A percentile compares a stretch with the other conserved stretches of the same genome.
These are phyloP conservation scores for Cicer bijugum DNA, from an alignment of 306 rosid species.

Conservation along the genomic window DNA sequence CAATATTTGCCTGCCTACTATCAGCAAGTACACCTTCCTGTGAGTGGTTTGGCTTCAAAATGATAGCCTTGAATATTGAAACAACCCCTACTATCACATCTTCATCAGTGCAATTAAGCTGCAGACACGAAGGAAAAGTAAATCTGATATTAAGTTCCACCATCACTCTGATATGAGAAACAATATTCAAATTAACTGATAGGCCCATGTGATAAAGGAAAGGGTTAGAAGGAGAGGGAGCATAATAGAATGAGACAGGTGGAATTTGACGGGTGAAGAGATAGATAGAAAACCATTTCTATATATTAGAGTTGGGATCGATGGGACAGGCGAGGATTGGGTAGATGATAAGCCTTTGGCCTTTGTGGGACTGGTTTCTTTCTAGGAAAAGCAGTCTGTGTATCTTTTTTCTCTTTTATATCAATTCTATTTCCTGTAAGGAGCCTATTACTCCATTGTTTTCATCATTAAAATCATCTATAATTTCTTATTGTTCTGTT, in stretches of 20 bases:
- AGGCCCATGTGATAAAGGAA: background rate
- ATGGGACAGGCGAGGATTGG: background rate
- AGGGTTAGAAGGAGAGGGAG: background rate
- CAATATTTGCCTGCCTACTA: conserved; percentile 56
- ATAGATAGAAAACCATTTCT: background rate
- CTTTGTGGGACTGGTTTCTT: background rate
- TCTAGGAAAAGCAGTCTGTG: background rate
- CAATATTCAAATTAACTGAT: conserved; percentile 21
- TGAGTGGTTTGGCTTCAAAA: conserved; percentile 61
- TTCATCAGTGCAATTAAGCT: conserved; percentile 76
- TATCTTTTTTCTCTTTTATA: conserved; percentile 8
- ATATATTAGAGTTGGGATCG: no score
- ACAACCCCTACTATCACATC: conserved; percentile 71
- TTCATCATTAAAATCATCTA: conserved; percentile 1
- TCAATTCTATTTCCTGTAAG: background rate
- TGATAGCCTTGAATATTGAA: conserved; percentile 71
- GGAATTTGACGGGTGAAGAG: background rate
- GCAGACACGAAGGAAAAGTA: conserved; percentile 42
- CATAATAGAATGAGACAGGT: background rate
- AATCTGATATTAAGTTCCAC: conserved; percentile 33
- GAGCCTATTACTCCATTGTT: background rate
- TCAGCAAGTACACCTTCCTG: conserved; percentile 57
- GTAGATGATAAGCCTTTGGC: background rate
- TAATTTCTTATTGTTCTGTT: background rate
- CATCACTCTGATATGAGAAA: conserved; percentile 15